Evolutionary conservation across 352 stramenopile species (phyloP).

Genomic region (Phytophthora lateralis): DNA sequence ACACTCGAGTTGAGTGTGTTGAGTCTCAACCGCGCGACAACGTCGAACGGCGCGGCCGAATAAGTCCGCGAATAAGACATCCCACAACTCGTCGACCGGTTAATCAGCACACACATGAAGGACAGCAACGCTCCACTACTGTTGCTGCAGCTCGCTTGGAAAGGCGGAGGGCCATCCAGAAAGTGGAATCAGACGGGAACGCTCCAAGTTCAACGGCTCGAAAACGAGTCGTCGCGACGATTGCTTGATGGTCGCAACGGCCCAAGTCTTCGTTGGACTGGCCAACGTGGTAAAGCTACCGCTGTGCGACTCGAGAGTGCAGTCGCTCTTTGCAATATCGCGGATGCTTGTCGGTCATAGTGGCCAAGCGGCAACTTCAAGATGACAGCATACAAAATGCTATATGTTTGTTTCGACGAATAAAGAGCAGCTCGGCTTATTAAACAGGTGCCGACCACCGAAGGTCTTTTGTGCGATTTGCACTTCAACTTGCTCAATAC

Average conservation of each 20-base stretch:
- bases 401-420: conserved; percentile 6
- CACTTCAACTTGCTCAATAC: conserved; percentile 3
- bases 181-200: conserved; percentile 7
- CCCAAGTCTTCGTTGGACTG: background rate
- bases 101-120: background rate
- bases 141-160: conserved; percentile 11
- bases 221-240: conserved; percentile 14
- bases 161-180: conserved; percentile 16
- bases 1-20: too few relatives aligned
- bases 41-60: conserved; percentile 8
- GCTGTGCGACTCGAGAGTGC: background rate
- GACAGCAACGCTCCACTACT: background rate
- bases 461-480: background rate
- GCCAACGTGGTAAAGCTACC: background rate
- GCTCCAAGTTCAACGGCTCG: conserved; percentile 21
- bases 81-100: background rate
- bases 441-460: conserved; percentile 17
- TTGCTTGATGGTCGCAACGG: conserved; percentile 21
- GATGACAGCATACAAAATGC: conserved; percentile 10
- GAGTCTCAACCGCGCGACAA: background rate
- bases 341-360: background rate
- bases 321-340: background rate
- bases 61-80: conserved; percentile 10
- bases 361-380: conserved; percentile 22
- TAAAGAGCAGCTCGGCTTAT: conserved; percentile 11